Base-by-base conservation (phyloP, 2,329 filamentous ascomycete genomes). In the Xylaria sp. region DNA sequence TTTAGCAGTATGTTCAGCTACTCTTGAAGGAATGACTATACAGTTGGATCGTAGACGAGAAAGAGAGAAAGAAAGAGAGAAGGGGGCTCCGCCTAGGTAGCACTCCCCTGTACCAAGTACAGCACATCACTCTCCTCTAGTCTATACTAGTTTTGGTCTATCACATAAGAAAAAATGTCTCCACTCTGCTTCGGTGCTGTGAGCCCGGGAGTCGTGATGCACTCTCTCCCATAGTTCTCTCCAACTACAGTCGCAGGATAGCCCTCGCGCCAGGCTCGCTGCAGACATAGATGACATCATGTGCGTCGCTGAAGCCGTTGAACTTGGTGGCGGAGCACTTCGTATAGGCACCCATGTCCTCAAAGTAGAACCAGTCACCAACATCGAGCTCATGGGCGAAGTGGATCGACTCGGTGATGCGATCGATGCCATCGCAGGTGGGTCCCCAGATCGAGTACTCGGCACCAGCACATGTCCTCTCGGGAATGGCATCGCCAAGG, bases 391-490 rank as follows among this genome's bases (percentile, higher is more conserved):
- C 87, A 62, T 92, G 90, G 40, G 89, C 84, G 76, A 98, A 93
- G 70, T 86, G 88, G 80, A 92, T 93, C 78, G 91, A 92, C 79
- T 93, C 89, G 59, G 92, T 89, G 82, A 99, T 97, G 80, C 94
- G 92, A 82, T 99, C 96, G 77, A 99, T 98, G 69, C 96, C 95
- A 79, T 99, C 96, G 79, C 96, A 99, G 18, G 96, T 98, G 0
- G 96, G 96, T 5, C 96, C 96, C 95, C 96, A 99, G 82, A 99
- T 92, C 25, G 94, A 98, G 83, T 99, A 98, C 79, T 97, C 92
- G 71, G 91, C 87, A 44, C 87, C 87, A 66, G 84, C 83, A 42
- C 80, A 82, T 21, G 73, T 72, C 32, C 74, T 75, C 18, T 81
- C 77, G 1, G 82, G 76, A 44, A 84, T 82, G 23, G 82, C 81